Percentiles rank a stretch among this genome's conserved stretches.
Conservation (phyloP, 2,329 filamentous ascomycete species). For the Aspergillus jensenii region DNA sequence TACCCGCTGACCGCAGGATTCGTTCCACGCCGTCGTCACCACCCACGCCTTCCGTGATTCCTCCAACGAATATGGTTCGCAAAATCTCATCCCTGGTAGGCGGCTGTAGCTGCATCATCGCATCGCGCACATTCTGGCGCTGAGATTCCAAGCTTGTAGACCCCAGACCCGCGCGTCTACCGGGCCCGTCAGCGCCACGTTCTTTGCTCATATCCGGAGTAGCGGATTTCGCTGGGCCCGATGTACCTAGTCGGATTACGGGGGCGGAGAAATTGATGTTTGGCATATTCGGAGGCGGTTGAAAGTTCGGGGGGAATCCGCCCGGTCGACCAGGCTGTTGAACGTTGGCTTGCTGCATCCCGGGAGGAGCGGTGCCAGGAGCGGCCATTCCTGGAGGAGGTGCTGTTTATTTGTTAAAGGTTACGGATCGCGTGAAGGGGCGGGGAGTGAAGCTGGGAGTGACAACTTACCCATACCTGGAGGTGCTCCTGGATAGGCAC, state of each 20-base stretch:
- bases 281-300: slow-evolving; percentile 85
- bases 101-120: slow-evolving; percentile 70
- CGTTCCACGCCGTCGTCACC: slow-evolving; percentile 77
- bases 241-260: slow-evolving; percentile 87
- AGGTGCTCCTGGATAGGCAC: slow-evolving; percentile 70
- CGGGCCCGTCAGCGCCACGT: slow-evolving; percentile 44
- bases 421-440: background rate
- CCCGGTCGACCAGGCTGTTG: slow-evolving; percentile 77
- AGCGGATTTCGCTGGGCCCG: slow-evolving; percentile 61
- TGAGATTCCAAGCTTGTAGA: slow-evolving; percentile 64
- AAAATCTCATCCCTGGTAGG: slow-evolving; percentile 88
- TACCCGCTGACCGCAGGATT: slow-evolving; percentile 74
- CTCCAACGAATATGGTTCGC: slow-evolving; percentile 85
- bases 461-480: slow-evolving; percentile 73
- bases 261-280: slow-evolving; percentile 98
- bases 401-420: slow-evolving; percentile 48
- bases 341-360: slow-evolving; percentile 71
- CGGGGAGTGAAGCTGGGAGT: background rate
- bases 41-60: slow-evolving; percentile 75
- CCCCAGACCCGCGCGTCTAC: slow-evolving; percentile 60
- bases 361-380: slow-evolving; percentile 77
- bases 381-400: slow-evolving; percentile 76
- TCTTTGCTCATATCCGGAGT: slow-evolving; percentile 46
- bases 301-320: slow-evolving; percentile 78
- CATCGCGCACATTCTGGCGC: slow-evolving; percentile 66